Evolutionary conservation across 176 grass and related monocot species (phyloP).

Genomic region (Eleusine coracana): DNA sequence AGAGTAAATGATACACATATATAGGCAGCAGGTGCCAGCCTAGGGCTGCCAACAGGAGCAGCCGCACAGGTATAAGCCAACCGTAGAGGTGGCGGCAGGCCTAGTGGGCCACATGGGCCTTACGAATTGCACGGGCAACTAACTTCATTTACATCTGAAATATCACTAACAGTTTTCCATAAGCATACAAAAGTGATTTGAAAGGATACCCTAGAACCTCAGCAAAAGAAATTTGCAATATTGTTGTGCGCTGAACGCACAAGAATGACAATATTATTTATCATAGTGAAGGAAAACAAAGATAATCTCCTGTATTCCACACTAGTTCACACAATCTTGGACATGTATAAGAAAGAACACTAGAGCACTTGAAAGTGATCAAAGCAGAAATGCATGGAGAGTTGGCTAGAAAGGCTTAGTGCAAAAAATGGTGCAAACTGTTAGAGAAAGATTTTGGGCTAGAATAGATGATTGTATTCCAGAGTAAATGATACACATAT

Average conservation of each 20-base stretch:
- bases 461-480: no score
- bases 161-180: not conserved
- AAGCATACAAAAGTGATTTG: not conserved
- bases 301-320: not conserved
- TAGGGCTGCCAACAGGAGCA: no score
- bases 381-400: not conserved
- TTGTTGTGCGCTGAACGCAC: not conserved
- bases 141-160: constrained; percentile 4
- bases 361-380: not conserved
- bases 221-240: not conserved
- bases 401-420: not conserved
- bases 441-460: no score
- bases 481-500: no score
- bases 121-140: not conserved
- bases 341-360: not conserved
- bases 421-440: not conserved
- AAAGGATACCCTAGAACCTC: not conserved
- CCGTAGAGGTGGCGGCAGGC: no score
- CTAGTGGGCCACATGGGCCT: no score
- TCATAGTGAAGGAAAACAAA: not conserved
- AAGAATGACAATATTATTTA: not conserved
- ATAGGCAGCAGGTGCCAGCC: no score
- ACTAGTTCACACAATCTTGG: not conserved
- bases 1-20: no score
- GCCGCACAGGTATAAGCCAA: no score